Evolutionary conservation across 2,329 filamentous ascomycete species (phyloP), one percentile per base, ranked within the genome.

Genomic region (Cordyceps cicadae): DNA sequence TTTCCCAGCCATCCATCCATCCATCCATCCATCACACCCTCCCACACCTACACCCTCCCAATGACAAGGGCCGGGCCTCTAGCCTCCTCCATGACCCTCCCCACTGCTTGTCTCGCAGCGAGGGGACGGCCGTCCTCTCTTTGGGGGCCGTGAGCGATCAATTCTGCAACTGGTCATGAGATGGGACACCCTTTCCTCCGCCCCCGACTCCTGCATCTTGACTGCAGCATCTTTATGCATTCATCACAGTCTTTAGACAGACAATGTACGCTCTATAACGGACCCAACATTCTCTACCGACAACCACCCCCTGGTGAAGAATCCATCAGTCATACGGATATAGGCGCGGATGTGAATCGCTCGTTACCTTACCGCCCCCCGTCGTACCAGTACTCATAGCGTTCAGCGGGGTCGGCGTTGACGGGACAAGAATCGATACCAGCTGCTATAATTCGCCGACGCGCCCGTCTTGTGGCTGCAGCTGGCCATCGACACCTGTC

Each of bases 41-140:
- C 52, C 24, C 24, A 24, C 24, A 24, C 24, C 24, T 24, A 43
- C 45, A 24, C 41, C 32, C 19, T 43, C 54, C 45, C 46, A 21
- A 50, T 26, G 43, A 43, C 55, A 58, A 58, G 55, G 55, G 37
- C 34, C 56, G 48, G 56, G 14, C 48, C 48, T 59, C 56, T 39
- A 59, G 56, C 56, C 56, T 45, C 39, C 48, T 45, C 43, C 8
- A 1, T 8, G 4, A n/a, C 41, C 54, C 14, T 14, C 19, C 48
- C 12, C 39, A 41, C 26, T 19, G 17, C 41, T 34, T n/a, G 19
- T 17, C n/a, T 15, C 12, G 41, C n/a, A n/a, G 34, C 3, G 2
- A 17, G 7, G 41, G 41, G 24, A 24, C 5, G 34, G 34, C 34
- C 34, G 34, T 57, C 2, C 39, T 49, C 15, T 41, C 37, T 24